Percentiles rank a stretch among this genome's conserved stretches.
Evolutionary conservation across 2,329 filamentous ascomycete genomes (phyloP).

Genomic region (Pseudocercospora pini-densiflorae): DNA sequence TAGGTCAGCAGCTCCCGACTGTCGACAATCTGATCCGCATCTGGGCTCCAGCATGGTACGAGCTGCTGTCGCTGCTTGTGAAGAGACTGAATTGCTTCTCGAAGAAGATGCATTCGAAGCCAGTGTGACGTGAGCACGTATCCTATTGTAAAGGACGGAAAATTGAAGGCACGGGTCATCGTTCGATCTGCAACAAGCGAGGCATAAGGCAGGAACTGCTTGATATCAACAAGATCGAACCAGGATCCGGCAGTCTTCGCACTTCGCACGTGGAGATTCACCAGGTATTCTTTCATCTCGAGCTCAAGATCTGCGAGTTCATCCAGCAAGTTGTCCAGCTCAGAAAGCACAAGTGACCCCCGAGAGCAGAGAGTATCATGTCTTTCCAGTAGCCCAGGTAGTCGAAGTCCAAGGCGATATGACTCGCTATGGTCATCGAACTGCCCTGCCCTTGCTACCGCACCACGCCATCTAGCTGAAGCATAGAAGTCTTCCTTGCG

Average conservation of each 20-base stretch:
- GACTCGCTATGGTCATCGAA: slow-evolving; percentile 20
- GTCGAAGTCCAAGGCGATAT: slow-evolving; percentile 23
- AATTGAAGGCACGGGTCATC: slow-evolving; percentile 32
- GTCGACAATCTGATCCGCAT: slow-evolving; percentile 13
- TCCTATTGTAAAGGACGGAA: slow-evolving; percentile 31
- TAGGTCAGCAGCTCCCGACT: slow-evolving; percentile 32
- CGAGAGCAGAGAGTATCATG: slow-evolving; percentile 25
- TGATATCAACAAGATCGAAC: slow-evolving; percentile 27
- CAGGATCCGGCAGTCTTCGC: slow-evolving; percentile 11
- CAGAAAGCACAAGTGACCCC: slow-evolving; percentile 6
- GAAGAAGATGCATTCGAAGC: slow-evolving; percentile 34
- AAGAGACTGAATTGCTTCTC: slow-evolving; percentile 26
- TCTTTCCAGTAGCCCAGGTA: slow-evolving; percentile 29
- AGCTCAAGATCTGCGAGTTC: slow-evolving; percentile 25
- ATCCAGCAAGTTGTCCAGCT: slow-evolving; percentile 26
- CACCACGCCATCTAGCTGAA: slow-evolving; percentile 29
- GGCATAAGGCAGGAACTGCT: slow-evolving; percentile 31
- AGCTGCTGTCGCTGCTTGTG: slow-evolving; percentile 23
- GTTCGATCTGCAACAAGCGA: slow-evolving; percentile 31
- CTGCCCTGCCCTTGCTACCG: not conserved
- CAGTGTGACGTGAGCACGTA: slow-evolving; percentile 37
- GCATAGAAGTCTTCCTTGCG: slow-evolving; percentile 32
- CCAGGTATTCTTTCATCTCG: slow-evolving; percentile 16
- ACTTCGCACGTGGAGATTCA: slow-evolving; percentile 4
- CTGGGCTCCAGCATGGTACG: slow-evolving; percentile 24